Evolutionary conservation across 1,139 yeast species (phyloP), one percentile per base, ranked within the genome.

Genomic region (Scheffersomyces cryptocercus): DNA sequence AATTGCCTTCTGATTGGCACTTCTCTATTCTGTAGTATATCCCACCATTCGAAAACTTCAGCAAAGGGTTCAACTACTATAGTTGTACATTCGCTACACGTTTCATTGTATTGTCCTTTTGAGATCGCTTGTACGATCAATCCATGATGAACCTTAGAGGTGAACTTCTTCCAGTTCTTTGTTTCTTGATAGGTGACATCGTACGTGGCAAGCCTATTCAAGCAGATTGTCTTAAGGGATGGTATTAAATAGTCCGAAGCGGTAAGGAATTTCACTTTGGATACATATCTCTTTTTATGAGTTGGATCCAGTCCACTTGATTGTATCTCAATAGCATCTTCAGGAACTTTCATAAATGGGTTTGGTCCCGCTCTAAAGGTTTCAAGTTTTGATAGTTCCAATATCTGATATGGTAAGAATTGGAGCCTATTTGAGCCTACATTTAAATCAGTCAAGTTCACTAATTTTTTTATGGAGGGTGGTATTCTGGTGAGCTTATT

Each of bases 1-100:
- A 78, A 77, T 45, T 70, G 67, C 28, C 77, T 56, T 47, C 72
- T 67, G 12, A 77, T 61, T 0, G 82, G 81, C 2, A 76, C 60
- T 24, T 63, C 53, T 30, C 54, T 59, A 38, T 73, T 67, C 20
- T 65, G 69, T 42, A 68, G 65, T 37, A 75, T 64, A 46, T 80
- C 80, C 84, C 87, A 81, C 84, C 85, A 82, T 52, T 82, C 87
- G 39, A 76, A 53, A 1, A 75, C 72, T 51, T 78, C 77, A 0
- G 84, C 86, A 8, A 73, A 70, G 1, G 82, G 78, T 38, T 75
- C 72, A 6, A 79, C 69, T 29, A 77, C 67, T 20, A 65, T 61
- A 6, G 55, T 42, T 2, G 64, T 56, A 53, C 88, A 82, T 20
- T 66, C 64, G 2, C 82, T 78, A 52, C 88, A 82, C 0, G 65